Conservation (phyloP, 179 eudicot genomes). For the Spergularia azorica region DNA sequence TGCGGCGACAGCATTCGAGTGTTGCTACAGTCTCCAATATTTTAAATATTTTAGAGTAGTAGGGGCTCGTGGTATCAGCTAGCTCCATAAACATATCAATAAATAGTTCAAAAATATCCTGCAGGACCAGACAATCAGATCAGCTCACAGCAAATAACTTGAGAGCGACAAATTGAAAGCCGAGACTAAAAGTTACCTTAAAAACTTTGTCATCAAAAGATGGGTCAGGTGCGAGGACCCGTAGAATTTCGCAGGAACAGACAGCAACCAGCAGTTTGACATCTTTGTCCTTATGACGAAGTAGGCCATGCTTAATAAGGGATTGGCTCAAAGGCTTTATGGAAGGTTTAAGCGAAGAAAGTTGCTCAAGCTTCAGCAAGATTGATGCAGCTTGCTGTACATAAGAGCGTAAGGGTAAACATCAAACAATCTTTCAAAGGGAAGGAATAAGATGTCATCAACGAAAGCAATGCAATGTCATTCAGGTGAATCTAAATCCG, state of each 20-base stretch:
- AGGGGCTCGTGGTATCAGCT: constrained; percentile 54
- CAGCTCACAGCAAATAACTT: background rate
- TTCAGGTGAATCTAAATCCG: too few relatives aligned
- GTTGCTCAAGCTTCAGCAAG: constrained; percentile 58
- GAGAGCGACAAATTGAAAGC: background rate
- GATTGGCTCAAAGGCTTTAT: constrained; percentile 60
- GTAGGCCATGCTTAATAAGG: constrained; percentile 59
- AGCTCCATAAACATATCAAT: constrained; percentile 70
- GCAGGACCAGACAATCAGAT: constrained; percentile 26
- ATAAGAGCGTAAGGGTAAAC: background rate
- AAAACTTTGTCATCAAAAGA: constrained; percentile 50
- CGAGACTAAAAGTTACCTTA: constrained; percentile 43
- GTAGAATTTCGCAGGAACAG: constrained; percentile 73
- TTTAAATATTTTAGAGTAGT: constrained; percentile 57
- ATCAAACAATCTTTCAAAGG: too few relatives aligned
- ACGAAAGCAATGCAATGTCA: too few relatives aligned
- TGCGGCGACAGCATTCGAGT: constrained; percentile 60
- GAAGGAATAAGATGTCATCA: too few relatives aligned
- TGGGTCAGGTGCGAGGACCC: constrained; percentile 87
- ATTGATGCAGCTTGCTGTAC: constrained; percentile 71
- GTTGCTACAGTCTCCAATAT: constrained; percentile 75
- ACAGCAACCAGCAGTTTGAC: constrained; percentile 69
- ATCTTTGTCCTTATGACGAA: constrained; percentile 72
- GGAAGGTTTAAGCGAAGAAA: constrained; percentile 40
- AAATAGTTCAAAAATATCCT: constrained; percentile 83